Evolutionary conservation across 148 eudicot genomes (phyloP).

Genomic region (Rhododendron simsii): DNA sequence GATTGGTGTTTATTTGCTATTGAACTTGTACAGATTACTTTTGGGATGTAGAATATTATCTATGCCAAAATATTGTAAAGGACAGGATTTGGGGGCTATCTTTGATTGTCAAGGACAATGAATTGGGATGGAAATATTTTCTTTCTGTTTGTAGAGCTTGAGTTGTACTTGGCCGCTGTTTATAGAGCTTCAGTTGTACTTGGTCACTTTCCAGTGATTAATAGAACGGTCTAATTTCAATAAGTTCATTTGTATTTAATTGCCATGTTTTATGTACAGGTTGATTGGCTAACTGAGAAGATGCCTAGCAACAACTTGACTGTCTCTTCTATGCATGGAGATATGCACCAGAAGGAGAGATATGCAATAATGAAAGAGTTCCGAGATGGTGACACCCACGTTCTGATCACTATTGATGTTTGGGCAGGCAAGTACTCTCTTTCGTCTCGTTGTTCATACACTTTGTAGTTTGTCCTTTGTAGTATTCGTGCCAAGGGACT

Average conservation of each 20-base stretch:
- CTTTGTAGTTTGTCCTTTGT: background rate
- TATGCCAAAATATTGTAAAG: background rate
- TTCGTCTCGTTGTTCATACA: background rate
- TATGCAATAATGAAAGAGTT: slow-evolving; percentile 97
- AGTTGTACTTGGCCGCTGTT: too few species aligned
- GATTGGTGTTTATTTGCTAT: background rate
- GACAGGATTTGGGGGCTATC: background rate
- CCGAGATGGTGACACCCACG: slow-evolving; percentile 72
- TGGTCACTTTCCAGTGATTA: background rate
- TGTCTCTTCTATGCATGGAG: slow-evolving; percentile 97
- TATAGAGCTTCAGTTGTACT: background rate
- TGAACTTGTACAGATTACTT: background rate
- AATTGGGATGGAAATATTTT: background rate
- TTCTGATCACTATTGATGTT: slow-evolving; percentile 92
- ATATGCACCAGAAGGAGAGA: slow-evolving; percentile 95
- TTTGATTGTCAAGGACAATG: background rate
- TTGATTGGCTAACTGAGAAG: slow-evolving; percentile 93
- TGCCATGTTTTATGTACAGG: slow-evolving; percentile 32
- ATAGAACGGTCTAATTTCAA: background rate
- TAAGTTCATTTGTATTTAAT: background rate
- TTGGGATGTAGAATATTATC: background rate
- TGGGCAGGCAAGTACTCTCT: slow-evolving; percentile 72
- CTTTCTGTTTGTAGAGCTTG: background rate
- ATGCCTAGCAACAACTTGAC: slow-evolving; percentile 89
- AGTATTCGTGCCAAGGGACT: background rate